Percentiles rank a stretch among this genome's conserved stretches.
phyloP scores from a whole-genome alignment of 2,329 filamentous ascomycete species.

The Stachybotrys chartarum region DNA sequence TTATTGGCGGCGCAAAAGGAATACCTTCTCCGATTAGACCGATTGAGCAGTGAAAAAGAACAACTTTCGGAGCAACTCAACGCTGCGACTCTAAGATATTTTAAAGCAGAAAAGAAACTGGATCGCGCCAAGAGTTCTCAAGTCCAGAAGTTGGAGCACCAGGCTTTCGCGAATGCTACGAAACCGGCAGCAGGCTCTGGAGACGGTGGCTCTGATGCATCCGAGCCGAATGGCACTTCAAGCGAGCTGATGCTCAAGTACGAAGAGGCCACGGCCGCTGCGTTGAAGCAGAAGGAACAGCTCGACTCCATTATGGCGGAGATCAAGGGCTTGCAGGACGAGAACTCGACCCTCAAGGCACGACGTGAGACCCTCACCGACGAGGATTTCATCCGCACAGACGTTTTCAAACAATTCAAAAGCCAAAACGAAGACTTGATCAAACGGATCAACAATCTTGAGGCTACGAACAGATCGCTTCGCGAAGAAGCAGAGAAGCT shows the following conservation, averaged over 20 bases:
- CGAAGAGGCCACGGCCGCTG: slow-evolving; percentile 68
- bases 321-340: slow-evolving; percentile 65
- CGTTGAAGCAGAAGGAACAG: slow-evolving; percentile 82
- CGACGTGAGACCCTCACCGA: slow-evolving; percentile 70
- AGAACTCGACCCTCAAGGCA: slow-evolving; percentile 66
- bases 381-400: slow-evolving; percentile 88
- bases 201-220: slow-evolving; percentile 41
- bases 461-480: slow-evolving; percentile 79
- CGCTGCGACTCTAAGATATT: slow-evolving; percentile 80
- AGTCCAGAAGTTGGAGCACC: slow-evolving; percentile 85
- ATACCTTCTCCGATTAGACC: slow-evolving; percentile 68
- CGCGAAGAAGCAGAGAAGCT: slow-evolving; percentile 79
- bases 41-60: slow-evolving; percentile 71
- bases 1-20: slow-evolving; percentile 79
- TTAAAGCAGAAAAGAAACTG: slow-evolving; percentile 91
- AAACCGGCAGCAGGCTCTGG: slow-evolving; percentile 30
- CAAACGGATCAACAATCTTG: slow-evolving; percentile 83
- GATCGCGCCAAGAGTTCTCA: slow-evolving; percentile 84
- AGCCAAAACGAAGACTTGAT: slow-evolving; percentile 88
- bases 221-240: slow-evolving; percentile 46
- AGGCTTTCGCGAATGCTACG: slow-evolving; percentile 67
- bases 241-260: slow-evolving; percentile 69
- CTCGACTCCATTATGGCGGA: slow-evolving; percentile 72
- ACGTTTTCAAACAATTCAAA: slow-evolving; percentile 89
- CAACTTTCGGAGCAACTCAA: slow-evolving; percentile 82